Conservation (phyloP, 352 stramenopile genomes). For the Globisporangium uncinulatum region DNA sequence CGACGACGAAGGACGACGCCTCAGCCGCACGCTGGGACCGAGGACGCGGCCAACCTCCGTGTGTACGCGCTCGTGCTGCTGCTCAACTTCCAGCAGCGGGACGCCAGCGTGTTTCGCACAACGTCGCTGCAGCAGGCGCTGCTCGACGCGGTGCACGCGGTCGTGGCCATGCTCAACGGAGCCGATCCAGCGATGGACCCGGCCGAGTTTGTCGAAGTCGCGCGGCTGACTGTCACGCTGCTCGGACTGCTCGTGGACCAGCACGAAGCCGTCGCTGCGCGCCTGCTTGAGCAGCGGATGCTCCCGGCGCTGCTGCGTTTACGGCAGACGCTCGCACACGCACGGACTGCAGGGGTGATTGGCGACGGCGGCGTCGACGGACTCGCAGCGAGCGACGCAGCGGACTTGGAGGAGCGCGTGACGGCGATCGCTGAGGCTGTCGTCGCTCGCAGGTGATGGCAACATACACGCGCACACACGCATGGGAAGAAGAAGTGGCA, state of each 20-base stretch:
- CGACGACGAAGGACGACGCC: not conserved
- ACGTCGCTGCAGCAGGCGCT: not conserved
- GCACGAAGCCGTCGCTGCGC: conserved; percentile 16
- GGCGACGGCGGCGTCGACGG: not conserved
- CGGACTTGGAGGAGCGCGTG: conserved; percentile 29
- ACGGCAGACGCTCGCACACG: conserved; percentile 21
- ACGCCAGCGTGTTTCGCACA: conserved; percentile 24
- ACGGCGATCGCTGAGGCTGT: conserved; percentile 28
- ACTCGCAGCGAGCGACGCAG: not conserved
- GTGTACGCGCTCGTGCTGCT: conserved; percentile 72
- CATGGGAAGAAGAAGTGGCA: not conserved
- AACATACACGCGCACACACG: not conserved
- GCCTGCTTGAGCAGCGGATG: conserved; percentile 20
- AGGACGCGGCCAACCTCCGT: conserved; percentile 59
- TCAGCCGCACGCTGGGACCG: conserved; percentile 7
- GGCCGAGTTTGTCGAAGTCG: conserved; percentile 50
- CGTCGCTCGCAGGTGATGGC: conserved; percentile 7
- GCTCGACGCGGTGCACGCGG: conserved; percentile 5
- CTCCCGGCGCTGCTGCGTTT: conserved; percentile 38
- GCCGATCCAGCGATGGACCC: conserved; percentile 13
- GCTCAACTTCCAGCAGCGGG: conserved; percentile 64
- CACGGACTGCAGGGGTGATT: conserved; percentile 13
- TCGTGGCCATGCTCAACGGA: conserved; percentile 8
- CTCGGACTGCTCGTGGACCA: conserved; percentile 44
- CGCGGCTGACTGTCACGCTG: conserved; percentile 46